Evolutionary conservation across 2,329 filamentous ascomycete genomes (phyloP), one percentile per base, ranked within the genome.

Genomic region (Aspergillus pseudotamarii): DNA sequence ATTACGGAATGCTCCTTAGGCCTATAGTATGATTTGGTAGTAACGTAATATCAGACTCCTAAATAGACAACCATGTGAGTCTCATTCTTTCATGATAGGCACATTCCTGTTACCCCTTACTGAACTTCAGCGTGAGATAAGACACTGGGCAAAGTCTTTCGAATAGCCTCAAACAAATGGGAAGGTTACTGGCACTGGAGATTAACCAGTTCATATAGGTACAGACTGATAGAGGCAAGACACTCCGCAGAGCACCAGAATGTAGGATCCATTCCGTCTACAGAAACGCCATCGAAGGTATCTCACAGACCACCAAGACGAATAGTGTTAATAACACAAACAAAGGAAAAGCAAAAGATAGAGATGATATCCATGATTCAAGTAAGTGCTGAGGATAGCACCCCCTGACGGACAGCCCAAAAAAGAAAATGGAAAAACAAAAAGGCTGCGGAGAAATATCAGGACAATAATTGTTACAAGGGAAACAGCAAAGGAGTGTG

Each of bases 231-330:
- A 32, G 51, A 55, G 51, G 34, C n/a, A 38, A 55, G 23, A 38
- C 51, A 55, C 32, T 55, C 51, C 51, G 51, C 34, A 55, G 51
- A 55, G 51, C 21, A 55, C 32, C 51, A 51, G 58, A 62, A 46
- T 50, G 32, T 51, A 19, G 58, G 58, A 57, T 30, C 43, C 51
- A 63, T 59, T 63, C 45, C 54, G 56, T 62, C 63, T 62, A 60
- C 60, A 60, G 46, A 58, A 63, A 65, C 57, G 58, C 60, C 46
- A 53, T 56, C 10, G 41, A 59, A 65, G 60, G 60, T 65, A 65
- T 65, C 60, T 58, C 54, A 63, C 46, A 57, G 46, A 60, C 50
- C 60, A 61, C 50, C 60, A 58, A 38, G 55, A 58, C 32, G 60
- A 65, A 34, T 50, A 58, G 60, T 57, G 21, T 26, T 28, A 38